Evolutionary conservation across 129 eudicot species (phyloP), one percentile per base, ranked within the genome.

Genomic region (Chrysanthemum makinoi): DNA sequence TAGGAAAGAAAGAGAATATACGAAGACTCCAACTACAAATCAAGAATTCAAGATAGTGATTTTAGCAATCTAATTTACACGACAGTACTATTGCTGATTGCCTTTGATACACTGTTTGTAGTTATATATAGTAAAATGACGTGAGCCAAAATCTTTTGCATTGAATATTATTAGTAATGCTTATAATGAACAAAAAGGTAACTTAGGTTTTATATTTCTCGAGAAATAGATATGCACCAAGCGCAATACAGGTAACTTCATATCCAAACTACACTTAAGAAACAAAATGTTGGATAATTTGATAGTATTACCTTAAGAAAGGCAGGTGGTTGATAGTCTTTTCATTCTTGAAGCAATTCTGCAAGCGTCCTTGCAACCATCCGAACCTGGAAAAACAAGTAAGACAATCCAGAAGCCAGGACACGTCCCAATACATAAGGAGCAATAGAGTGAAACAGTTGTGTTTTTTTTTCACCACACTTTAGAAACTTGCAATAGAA

Each of bases 221-320:
- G 10, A 22, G 12, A 19, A 17, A 20, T 1, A 18, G 26, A 22
- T 17, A 56, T 56, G 62, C 24, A 56, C 62, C 26, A 56, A 16
- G 4, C 3, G 26, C 11, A 56, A 18, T 18, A 16, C 24, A 56
- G 17, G 15, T 56, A 56, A 56, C 18, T 10, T 16, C 20, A 11
- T 22, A 56, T 56, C 62, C 16, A 66, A 66, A 48, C 52, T 44
- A 66, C 22, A 50, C 26, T 46, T 17, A 10, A 3, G 6, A 46
- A 66, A 44, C 52, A 35, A n/a, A 4, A 17, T 39, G 46, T 39
- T 35, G n/a, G 4, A 71, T 6, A 30, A 13, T 63, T 18, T 20
- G 30, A 28, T 47, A 13, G 62, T 74, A 22, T 51, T 74, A 74
- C 78, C 78, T 74, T 43, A 54, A 74, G 28, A 64, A 35, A 52